Evolutionary conservation across 768 basidiomycete species (phyloP).

Genomic region (Kwoniella sp.): DNA sequence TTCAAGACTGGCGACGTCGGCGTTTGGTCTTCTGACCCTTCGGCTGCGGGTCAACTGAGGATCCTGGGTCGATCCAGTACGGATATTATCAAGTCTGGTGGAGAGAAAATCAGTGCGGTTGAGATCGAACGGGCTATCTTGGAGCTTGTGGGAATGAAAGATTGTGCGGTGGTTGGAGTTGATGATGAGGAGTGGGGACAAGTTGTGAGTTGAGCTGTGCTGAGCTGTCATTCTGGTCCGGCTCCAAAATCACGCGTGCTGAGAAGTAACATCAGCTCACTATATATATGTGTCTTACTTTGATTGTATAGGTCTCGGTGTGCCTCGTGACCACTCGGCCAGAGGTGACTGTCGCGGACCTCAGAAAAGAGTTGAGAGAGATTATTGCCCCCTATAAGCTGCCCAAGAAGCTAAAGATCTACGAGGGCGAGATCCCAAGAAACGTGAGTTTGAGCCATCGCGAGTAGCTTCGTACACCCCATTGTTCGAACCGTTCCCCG

Average conservation of each 20-base stretch:
- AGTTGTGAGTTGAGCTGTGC: slow-evolving; percentile 38
- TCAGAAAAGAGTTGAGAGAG: slow-evolving; percentile 26
- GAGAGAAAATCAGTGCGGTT: slow-evolving; percentile 50
- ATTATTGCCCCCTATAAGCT: slow-evolving; percentile 32
- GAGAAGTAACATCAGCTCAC: not conserved
- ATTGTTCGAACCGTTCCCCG: too few relatives aligned
- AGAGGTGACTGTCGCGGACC: slow-evolving; percentile 14
- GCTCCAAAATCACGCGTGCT: not conserved
- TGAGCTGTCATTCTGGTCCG: slow-evolving; percentile 4
- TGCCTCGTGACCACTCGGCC: slow-evolving; percentile 25
- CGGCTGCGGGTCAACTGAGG: slow-evolving; percentile 25
- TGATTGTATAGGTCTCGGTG: slow-evolving; percentile 22
- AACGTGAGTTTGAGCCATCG: slow-evolving; percentile 26
- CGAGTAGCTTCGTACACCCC: too few relatives aligned
- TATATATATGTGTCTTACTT: not conserved
- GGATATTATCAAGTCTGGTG: slow-evolving; percentile 49
- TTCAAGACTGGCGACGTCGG: slow-evolving; percentile 53
- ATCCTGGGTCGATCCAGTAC: slow-evolving; percentile 42
- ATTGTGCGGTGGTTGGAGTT: slow-evolving; percentile 47
- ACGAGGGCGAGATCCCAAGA: slow-evolving; percentile 32
- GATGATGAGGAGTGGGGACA: slow-evolving; percentile 50
- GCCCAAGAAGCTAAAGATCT: slow-evolving; percentile 28
- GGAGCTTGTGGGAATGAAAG: slow-evolving; percentile 40
- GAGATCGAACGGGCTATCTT: slow-evolving; percentile 48
- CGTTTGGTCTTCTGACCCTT: slow-evolving; percentile 31